Conservation (phyloP, 1,284 basidiomycete species). For the Microbotryum violaceum region DNA sequence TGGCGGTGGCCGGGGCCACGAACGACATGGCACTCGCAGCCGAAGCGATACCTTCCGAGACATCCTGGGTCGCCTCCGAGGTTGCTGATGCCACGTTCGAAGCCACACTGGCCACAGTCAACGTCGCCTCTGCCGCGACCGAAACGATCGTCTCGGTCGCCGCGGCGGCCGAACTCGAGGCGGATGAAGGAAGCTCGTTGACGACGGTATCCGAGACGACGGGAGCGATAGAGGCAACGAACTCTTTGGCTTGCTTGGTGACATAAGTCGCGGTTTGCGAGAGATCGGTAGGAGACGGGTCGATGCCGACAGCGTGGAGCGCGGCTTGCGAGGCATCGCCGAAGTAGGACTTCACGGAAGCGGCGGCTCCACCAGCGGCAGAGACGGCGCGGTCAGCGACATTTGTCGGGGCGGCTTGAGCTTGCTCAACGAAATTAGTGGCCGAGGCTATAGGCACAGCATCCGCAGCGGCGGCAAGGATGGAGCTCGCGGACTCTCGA, state of each 20-base stretch:
- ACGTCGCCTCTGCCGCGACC: no score
- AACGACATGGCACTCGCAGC: constrained; percentile 1
- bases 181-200: no score
- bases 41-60: neutral
- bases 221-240: neutral
- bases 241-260: neutral
- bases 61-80: neutral
- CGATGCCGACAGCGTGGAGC: constrained; percentile 6
- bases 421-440: no score
- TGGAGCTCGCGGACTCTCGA: constrained; percentile 17
- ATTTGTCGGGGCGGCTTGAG: constrained; percentile 4
- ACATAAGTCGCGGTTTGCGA: constrained; percentile 11
- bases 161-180: no score
- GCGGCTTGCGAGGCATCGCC: constrained; percentile 16
- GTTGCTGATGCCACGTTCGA: neutral
- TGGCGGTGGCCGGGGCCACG: neutral
- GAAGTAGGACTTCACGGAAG: constrained; percentile 5
- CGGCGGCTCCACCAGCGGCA: constrained; percentile 8
- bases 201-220: no score
- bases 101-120: neutral
- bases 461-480: constrained; percentile 3
- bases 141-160: no score
- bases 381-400: constrained; percentile 5
- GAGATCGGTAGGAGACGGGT: constrained; percentile 16
- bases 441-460: constrained; percentile 14